These are phyloP conservation scores for Nitzschia sp. DNA, from an alignment of 108 stramenopile species.

Conservation along the genomic window DNA sequence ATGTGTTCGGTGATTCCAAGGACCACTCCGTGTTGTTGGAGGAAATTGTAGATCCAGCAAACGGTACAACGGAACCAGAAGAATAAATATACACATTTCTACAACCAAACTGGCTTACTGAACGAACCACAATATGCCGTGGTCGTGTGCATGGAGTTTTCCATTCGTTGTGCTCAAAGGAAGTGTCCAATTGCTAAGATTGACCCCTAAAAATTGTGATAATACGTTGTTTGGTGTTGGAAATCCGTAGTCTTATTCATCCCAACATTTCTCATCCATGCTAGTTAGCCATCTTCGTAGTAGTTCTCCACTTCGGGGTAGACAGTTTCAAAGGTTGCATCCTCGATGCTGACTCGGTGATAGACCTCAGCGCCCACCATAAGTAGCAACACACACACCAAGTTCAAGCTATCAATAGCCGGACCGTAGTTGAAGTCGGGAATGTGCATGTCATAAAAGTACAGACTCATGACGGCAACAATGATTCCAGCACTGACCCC, in stretches of 20 bases:
- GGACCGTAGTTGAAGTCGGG: conserved; percentile 72
- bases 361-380: conserved; percentile 81
- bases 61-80: too few species aligned
- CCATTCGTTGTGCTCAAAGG: too few species aligned
- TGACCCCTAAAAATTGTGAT: too few species aligned
- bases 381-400: conserved; percentile 63
- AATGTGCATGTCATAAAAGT: conserved; percentile 65
- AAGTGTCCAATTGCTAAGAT: too few species aligned
- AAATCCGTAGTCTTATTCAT: too few species aligned
- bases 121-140: too few species aligned
- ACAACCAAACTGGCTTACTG: too few species aligned
- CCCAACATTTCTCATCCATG: too few species aligned
- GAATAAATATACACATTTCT: too few species aligned
- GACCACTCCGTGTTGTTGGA: conserved; percentile 31
- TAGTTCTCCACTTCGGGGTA: conserved; percentile 68
- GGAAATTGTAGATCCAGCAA: conserved; percentile 1
- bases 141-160: too few species aligned
- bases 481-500: conserved; percentile 82
- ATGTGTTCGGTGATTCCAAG: conserved; percentile 35
- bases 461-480: conserved; percentile 63
- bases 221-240: too few species aligned
- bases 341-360: conserved; percentile 67
- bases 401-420: conserved; percentile 60
- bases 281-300: conserved; percentile 50
- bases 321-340: conserved; percentile 77